Evolutionary conservation across 1,139 yeast genomes (phyloP).

Genomic region (Yamadazyma sp.): DNA sequence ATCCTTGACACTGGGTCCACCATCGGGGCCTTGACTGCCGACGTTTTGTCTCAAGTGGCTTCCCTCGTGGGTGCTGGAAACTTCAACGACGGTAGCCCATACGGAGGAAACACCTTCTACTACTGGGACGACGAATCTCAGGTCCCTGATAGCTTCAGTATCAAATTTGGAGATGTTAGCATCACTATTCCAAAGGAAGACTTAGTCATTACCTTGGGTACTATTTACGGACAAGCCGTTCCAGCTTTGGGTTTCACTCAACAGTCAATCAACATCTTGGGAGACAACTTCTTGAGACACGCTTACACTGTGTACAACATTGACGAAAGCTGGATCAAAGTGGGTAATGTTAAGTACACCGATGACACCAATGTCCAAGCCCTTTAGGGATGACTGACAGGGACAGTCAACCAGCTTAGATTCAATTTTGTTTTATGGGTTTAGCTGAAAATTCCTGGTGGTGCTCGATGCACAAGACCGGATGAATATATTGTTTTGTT

Average conservation of each 20-base stretch:
- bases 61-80: conserved; percentile 15
- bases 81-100: background rate
- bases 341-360: conserved; percentile 61
- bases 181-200: conserved; percentile 26
- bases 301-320: conserved; percentile 82
- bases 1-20: conserved; percentile 30
- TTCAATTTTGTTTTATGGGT: too few species aligned
- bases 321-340: conserved; percentile 57
- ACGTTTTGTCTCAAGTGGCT: conserved; percentile 14
- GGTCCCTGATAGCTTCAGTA: conserved; percentile 19
- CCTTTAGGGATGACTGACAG: too few species aligned
- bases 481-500: background rate
- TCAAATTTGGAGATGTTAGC: conserved; percentile 31
- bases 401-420: too few species aligned
- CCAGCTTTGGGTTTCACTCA: background rate
- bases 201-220: background rate
- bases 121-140: conserved; percentile 8
- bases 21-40: conserved; percentile 24
- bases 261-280: conserved; percentile 37
- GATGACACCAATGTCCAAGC: conserved; percentile 28
- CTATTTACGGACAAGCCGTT: background rate
- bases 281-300: conserved; percentile 71
- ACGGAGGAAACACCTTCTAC: conserved; percentile 11
- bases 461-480: too few species aligned
- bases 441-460: too few species aligned